These are phyloP conservation scores for Melanomma pulvis-pyrius DNA, from an alignment of 495 filamentous ascomycete genomes.

Conservation along the genomic window DNA sequence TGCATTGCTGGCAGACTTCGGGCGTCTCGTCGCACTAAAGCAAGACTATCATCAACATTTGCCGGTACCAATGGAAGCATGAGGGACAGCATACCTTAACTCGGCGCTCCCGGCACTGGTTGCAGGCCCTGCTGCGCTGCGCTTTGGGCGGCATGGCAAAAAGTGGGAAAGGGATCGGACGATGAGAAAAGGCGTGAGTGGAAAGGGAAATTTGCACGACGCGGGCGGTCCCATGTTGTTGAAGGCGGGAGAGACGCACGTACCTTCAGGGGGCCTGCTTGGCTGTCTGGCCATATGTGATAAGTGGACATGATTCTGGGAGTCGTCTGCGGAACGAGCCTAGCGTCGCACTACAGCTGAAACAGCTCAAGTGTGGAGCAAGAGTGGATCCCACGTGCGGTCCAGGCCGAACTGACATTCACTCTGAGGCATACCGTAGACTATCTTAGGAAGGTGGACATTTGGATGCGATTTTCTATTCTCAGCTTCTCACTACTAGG, in stretches of 20 bases:
- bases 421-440: background rate
- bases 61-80: background rate
- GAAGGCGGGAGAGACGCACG: background rate
- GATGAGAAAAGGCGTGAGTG: background rate
- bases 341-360: background rate
- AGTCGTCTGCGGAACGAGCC: background rate
- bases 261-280: background rate
- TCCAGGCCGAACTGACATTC: background rate
- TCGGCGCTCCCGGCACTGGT: conserved; percentile 29
- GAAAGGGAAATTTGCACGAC: conserved; percentile 29
- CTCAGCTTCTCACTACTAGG: too few relatives aligned
- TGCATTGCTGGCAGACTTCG: conserved; percentile 25
- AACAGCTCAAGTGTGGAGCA: background rate
- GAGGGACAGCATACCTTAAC: conserved; percentile 23
- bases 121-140: conserved; percentile 32
- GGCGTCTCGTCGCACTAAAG: conserved; percentile 32
- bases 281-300: background rate
- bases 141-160: conserved; percentile 22
- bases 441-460: background rate
- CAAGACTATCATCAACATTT: background rate
- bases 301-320: background rate
- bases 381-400: background rate
- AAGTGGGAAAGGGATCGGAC: background rate
- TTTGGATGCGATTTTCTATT: background rate
- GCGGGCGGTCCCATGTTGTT: conserved; percentile 3